phyloP scores from a whole-genome alignment of 495 filamentous ascomycete genomes.

The Neurospora cerealis region DNA sequence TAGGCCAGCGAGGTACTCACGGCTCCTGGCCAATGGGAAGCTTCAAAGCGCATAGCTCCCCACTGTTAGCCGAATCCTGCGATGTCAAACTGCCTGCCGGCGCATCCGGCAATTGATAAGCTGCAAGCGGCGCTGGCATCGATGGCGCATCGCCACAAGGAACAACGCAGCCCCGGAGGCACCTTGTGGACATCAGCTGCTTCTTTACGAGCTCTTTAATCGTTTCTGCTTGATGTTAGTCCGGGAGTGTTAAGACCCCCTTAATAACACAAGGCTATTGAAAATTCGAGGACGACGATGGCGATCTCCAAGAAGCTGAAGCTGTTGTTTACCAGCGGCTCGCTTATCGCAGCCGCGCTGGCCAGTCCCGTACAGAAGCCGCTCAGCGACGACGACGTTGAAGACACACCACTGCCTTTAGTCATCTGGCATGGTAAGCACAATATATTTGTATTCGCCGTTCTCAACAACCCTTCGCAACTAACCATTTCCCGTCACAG shows the following conservation, averaged over 20 bases:
- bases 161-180: background rate
- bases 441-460: no score
- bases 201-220: background rate
- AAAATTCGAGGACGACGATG: conserved; percentile 3
- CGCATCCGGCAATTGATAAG: background rate
- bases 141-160: background rate
- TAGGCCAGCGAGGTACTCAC: background rate
- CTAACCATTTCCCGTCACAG: conserved; percentile 6
- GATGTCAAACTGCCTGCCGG: background rate
- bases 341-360: conserved; percentile 16
- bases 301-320: conserved; percentile 8
- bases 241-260: no score
- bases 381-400: conserved; percentile 22
- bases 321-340: conserved; percentile 17
- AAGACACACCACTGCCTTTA: conserved; percentile 64
- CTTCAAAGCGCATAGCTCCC: background rate
- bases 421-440: conserved; percentile 98
- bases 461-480: no score
- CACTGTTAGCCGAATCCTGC: background rate
- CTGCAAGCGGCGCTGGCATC: background rate
- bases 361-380: conserved; percentile 14
- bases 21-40: background rate
- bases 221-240: background rate
- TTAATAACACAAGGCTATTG: background rate
- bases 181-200: background rate